Evolutionary conservation across 495 filamentous ascomycete species (phyloP).

Genomic region (Penicillium canariense): DNA sequence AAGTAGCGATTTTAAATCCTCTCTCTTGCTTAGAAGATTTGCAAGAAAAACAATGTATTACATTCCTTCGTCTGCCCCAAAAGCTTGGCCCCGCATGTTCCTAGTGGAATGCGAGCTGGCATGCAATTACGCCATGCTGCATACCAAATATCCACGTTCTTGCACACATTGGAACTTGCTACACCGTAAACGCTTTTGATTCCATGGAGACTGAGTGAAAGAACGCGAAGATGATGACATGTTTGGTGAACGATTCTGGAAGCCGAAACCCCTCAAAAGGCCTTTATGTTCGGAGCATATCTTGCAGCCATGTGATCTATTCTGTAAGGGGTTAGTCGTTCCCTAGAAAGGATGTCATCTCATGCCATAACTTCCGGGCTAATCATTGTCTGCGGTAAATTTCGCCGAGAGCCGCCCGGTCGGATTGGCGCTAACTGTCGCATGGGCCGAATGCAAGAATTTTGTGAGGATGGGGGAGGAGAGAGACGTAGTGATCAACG

Average conservation of each 20-base stretch:
- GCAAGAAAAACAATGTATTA: constrained; percentile 6
- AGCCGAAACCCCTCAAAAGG: neutral
- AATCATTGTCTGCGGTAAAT: neutral
- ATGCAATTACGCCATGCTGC: constrained; percentile 22
- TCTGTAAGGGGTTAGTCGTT: constrained; percentile 1
- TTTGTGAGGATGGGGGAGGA: neutral
- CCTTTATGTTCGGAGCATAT: neutral
- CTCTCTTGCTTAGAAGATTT: neutral
- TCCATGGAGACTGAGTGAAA: neutral
- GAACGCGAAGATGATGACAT: neutral
- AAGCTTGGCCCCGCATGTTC: constrained; percentile 16
- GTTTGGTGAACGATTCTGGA: neutral
- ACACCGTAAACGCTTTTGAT: neutral
- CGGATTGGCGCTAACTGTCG: neutral
- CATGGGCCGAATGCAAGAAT: neutral
- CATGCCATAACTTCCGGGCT: neutral
- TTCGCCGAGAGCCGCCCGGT: neutral
- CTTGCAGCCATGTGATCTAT: neutral
- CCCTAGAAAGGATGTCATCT: neutral
- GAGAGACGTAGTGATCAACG: too few species aligned
- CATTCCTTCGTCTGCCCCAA: constrained; percentile 12
- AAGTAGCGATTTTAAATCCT: constrained; percentile 1
- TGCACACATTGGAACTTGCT: neutral
- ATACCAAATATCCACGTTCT: constrained; percentile 1
- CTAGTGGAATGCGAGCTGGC: constrained; percentile 21